phyloP scores from a whole-genome alignment of 495 filamentous ascomycete species.

The Penicillium angulare region DNA sequence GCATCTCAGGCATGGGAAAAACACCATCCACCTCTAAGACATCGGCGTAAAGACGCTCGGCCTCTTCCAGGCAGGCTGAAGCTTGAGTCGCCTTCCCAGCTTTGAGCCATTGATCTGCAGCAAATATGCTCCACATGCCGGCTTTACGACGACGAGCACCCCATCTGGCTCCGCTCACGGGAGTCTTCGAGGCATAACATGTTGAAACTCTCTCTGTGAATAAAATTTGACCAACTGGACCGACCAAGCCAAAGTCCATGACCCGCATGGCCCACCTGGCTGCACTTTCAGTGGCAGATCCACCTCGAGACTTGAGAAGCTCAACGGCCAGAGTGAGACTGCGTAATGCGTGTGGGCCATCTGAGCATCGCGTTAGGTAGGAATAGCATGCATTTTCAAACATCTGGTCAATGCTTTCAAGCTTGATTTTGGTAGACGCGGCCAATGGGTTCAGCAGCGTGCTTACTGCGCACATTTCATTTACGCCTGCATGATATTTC shows the following conservation, averaged over 20 bases:
- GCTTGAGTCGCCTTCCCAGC: conserved; percentile 68
- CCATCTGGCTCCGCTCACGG: conserved; percentile 60
- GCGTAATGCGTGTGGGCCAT: conserved; percentile 72
- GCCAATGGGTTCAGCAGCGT: conserved; percentile 71
- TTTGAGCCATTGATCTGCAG: conserved; percentile 77
- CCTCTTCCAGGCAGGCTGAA: conserved; percentile 68
- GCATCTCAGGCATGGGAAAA: conserved; percentile 56
- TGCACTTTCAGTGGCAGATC: conserved; percentile 79
- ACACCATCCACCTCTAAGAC: conserved; percentile 56
- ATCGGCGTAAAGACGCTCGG: conserved; percentile 63
- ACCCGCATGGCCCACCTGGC: conserved; percentile 79
- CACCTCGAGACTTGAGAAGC: conserved; percentile 73
- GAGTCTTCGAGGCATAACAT: conserved; percentile 73
- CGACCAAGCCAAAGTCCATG: conserved; percentile 73
- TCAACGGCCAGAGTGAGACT: conserved; percentile 75
- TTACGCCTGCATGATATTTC: conserved; percentile 87
- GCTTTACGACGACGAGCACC: conserved; percentile 76
- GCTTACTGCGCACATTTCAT: conserved; percentile 89
- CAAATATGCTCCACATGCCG: conserved; percentile 84
- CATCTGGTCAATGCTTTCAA: conserved; percentile 78
- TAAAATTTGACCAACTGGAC: conserved; percentile 72
- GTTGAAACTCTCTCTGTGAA: conserved; percentile 80
- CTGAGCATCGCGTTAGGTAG: conserved; percentile 79
- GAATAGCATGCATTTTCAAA: conserved; percentile 88
- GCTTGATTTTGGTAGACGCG: conserved; percentile 66